phyloP scores from a whole-genome alignment of 805 yeast genomes.

The Starmerella bombi region DNA sequence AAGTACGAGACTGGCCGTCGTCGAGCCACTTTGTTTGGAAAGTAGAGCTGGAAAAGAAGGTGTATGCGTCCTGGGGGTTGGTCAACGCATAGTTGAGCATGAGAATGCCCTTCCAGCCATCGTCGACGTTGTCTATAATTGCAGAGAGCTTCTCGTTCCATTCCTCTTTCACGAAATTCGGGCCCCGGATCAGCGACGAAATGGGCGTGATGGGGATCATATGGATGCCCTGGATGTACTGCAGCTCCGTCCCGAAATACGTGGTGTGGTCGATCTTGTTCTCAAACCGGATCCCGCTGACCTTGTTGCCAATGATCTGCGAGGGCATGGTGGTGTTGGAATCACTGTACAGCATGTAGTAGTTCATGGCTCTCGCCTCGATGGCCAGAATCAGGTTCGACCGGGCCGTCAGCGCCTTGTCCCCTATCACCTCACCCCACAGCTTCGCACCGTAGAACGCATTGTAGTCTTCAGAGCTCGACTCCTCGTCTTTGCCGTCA shows the following conservation, averaged over 20 bases:
- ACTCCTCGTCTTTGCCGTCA: constrained; percentile 62
- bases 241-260: constrained; percentile 47
- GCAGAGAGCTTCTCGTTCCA: constrained; percentile 41
- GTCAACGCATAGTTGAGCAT: constrained; percentile 56
- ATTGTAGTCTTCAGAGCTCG: constrained; percentile 58
- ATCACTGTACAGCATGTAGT: constrained; percentile 39
- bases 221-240: constrained; percentile 66
- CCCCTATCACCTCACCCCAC: constrained; percentile 51
- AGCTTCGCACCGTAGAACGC: constrained; percentile 55
- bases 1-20: constrained; percentile 67
- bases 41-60: constrained; percentile 40
- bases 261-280: constrained; percentile 63
- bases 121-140: constrained; percentile 33
- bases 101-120: constrained; percentile 57
- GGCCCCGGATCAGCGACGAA: constrained; percentile 42
- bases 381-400: constrained; percentile 48
- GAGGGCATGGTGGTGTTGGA: constrained; percentile 41
- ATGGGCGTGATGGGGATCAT: constrained; percentile 61
- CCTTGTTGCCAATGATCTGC: constrained; percentile 42
- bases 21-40: constrained; percentile 50
- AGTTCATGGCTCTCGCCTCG: constrained; percentile 40
- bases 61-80: constrained; percentile 49
- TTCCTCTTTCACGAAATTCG: constrained; percentile 40
- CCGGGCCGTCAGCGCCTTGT: constrained; percentile 39
- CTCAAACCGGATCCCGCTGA: constrained; percentile 57